These are phyloP conservation scores for Dianthus caryophyllus DNA, from an alignment of 148 eudicot genomes.

Conservation along the genomic window DNA sequence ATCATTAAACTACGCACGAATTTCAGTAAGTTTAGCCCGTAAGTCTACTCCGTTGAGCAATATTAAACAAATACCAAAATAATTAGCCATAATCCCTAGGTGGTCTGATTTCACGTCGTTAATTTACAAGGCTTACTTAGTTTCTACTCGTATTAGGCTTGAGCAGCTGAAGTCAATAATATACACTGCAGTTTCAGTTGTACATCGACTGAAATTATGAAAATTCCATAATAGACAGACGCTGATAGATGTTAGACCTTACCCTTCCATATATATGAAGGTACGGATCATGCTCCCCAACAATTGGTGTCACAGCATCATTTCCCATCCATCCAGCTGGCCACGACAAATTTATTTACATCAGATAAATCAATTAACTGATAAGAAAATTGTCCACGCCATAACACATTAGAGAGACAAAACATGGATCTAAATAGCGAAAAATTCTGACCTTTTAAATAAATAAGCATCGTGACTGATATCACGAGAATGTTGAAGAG, in stretches of 20 bases:
- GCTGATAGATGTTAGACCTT: slow-evolving; percentile 21
- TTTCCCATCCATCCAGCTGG: slow-evolving; percentile 99
- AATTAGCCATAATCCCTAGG: no score
- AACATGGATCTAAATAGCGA: slow-evolving; percentile 11
- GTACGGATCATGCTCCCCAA: slow-evolving; percentile 89
- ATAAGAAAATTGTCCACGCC: neutral
- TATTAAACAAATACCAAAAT: no score
- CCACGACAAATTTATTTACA: slow-evolving; percentile 3
- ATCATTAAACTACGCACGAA: no score
- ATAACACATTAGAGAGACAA: neutral
- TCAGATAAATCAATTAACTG: neutral
- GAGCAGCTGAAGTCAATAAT: no score
- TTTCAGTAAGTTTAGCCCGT: no score
- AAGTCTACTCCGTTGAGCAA: no score
- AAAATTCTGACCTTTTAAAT: slow-evolving; percentile 74
- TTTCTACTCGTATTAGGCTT: no score
- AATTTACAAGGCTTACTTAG: no score
- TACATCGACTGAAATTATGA: no score
- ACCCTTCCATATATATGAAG: slow-evolving; percentile 79
- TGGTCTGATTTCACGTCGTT: no score
- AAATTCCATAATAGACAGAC: neutral
- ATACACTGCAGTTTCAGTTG: no score
- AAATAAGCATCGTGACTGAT: slow-evolving; percentile 80
- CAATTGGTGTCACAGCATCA: slow-evolving; percentile 78
- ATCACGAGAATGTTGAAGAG: slow-evolving; percentile 73